Evolutionary conservation across 202 grass and related monocot species (phyloP), one percentile per base, ranked within the genome.

Genomic region (Zizania palustris): DNA sequence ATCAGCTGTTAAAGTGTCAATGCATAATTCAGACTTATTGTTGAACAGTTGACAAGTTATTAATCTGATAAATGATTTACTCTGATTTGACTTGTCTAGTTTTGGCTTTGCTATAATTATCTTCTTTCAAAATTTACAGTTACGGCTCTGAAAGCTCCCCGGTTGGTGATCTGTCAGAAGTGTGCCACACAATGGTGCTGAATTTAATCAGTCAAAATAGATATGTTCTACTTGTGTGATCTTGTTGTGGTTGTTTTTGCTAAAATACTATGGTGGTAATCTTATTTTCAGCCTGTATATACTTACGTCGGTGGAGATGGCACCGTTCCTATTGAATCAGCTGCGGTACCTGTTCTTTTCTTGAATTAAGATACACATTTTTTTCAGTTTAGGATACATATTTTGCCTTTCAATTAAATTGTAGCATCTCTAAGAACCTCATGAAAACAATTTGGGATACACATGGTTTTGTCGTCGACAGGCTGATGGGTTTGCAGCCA

Each of bases 71-170:
- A 5, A 44, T 63, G 36, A 61, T 83, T 14, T 57, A 69, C 15
- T 3, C 6, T 3, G 0, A 39, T 66, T 76, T 74, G 1, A 19
- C 36, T 85, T 58, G 16, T 83, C 12, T 60, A 5, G 19, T 22
- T 86, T 60, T 61, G n/a, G 42, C 35, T 80, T 19, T 69, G n/a
- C 44, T 46, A 2, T 44, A 57, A 63, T 28, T 64, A 35, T 60
- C 11, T 50, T 77, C 45, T 28, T 20, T n/a, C 6, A 71, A 5
- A 49, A 59, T 56, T 77, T 77, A 41, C 87, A 98, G 95, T 81
- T 98, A 94, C 85, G 95, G 91, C 59, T 90, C 95, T 56, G 67
- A 98, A 88, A 90, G 72, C 71, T 98, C 95, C 40, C 95, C 95
- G 14, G 70, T 98, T 66, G 83, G 59, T 60, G 87, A 98, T 81